Evolutionary conservation across 2,329 filamentous ascomycete species (phyloP), one percentile per base, ranked within the genome.

Genomic region (Nothomitra cinnamomea): DNA sequence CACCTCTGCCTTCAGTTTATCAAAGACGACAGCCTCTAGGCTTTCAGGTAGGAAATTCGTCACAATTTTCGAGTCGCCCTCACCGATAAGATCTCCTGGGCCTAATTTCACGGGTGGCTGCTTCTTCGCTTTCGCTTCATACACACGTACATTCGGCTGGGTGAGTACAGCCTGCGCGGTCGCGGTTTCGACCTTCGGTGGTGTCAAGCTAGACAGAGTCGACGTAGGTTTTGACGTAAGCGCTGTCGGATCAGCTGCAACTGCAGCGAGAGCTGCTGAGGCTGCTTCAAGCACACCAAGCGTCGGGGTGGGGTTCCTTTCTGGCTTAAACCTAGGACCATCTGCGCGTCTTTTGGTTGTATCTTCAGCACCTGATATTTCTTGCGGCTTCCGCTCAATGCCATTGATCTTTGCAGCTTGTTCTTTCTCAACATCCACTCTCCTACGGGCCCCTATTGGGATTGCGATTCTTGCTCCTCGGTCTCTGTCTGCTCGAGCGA

Each of bases 31-130:
- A 1, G 77, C 68, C 3, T 73, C 72, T 1, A 84, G 61, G 5
- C 70, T 62, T 0, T 67, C 62, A 1, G 85, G 73, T 1, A 95
- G 74, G 32, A 95, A 68, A 57, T 88, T 71, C 57, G 81, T 72
- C 38, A 88, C 72, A 41, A 96, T 75, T 42, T 74, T 76, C 0
- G 87, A 94, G 63, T 95, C 88, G 6, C 87, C 85, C 21, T 53
- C 52, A 25, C 52, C 52, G 25, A 53, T 45, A 22, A 28, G 24
- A 36, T 47, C 41, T 6, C 21, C 41, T 10, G 52, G 41, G 2
- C 40, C 52, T n/a, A 48, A 38, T 10, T 10, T 32, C 25, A 24
- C 12, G 2, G 22, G 8, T 22, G 52, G 19, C 22, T 36, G n/a
- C 2, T 36, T 2, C 41, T 25, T 15, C n/a, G 41, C 28, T 32